Base-by-base conservation (phyloP, 768 basidiomycete genomes). In the Suillus brevipes region DNA sequence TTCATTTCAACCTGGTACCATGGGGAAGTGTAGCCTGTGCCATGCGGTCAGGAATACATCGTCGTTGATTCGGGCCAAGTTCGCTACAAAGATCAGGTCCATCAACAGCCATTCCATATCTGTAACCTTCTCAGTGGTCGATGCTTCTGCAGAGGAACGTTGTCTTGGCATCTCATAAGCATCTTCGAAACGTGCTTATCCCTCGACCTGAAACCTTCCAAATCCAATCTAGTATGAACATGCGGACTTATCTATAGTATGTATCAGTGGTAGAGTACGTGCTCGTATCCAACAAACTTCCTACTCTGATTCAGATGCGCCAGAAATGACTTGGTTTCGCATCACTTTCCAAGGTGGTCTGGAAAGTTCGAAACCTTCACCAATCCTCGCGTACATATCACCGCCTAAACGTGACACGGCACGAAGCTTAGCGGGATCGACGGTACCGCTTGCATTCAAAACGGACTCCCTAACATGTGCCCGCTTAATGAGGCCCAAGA, bases 361-460 rank as follows among this genome's bases (percentile, higher is more conserved):
- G 36, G 81, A 78, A 57, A 87, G 66, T 64, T 84, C 79, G 70
- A 84, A 85, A 28, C 80, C 80, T 60, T 84, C 77, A 25, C 78
- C 75, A 49, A 85, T 68, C 47, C 83, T 74, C 6, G 81, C 81
- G 72, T 88, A 90, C 55, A 78, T 79, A 38, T 76, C 78, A 12
- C 84, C 88, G 40, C 85, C 89, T 40, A 91, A 75, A 50, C 90
- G 79, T 16, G 81, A 80, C 55, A 87, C 74, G 6, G 83, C 77
- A 6, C 80, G 78, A 60, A 87, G 77, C 73, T 84, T 85, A 8
- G 67, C 73, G 18, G 81, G 78, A 72, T 88, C 83, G 50, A 87
- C 73, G 42, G 70, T 72, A 34, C 73, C 70, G 16, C 81, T 79
- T 63, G 81, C 80, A 18, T 76, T 73, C 64, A 88, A 73, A 37